A percentile compares a stretch with the other conserved stretches of the same genome.
These are phyloP conservation scores for Hymenoscyphus fructigenus DNA, from an alignment of 2,329 filamentous ascomycete genomes.

Conservation along the genomic window DNA sequence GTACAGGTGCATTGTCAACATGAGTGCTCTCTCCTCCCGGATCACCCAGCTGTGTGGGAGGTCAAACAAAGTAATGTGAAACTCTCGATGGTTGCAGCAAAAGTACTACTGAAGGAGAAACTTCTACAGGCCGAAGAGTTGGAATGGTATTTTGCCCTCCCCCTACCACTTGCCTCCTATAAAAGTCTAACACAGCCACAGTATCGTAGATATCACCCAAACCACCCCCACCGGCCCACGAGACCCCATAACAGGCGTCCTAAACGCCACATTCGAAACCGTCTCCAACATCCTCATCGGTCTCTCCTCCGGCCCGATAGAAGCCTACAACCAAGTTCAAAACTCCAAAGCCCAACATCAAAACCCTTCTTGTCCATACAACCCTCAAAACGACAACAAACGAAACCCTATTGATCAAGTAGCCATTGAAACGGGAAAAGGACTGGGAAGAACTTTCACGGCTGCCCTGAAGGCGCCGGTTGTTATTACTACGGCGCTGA, in stretches of 20 bases:
- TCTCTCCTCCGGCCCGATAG: slow-evolving; percentile 22
- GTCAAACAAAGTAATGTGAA: neutral
- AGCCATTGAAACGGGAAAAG: slow-evolving; percentile 21
- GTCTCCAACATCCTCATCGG: slow-evolving; percentile 22
- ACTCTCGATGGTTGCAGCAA: slow-evolving; percentile 20
- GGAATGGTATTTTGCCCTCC: slow-evolving; percentile 11
- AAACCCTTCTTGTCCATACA: neutral
- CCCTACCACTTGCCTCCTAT: too few relatives aligned
- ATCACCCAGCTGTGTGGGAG: slow-evolving; percentile 2
- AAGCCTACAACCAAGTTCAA: slow-evolving; percentile 18
- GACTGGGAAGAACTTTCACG: slow-evolving; percentile 26
- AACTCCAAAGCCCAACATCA: slow-evolving; percentile 14
- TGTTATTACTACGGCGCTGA: slow-evolving; percentile 57
- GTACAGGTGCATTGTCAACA: neutral
- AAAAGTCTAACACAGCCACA: neutral
- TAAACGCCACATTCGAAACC: slow-evolving; percentile 18
- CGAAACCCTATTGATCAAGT: slow-evolving; percentile 15
- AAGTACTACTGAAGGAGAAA: slow-evolving; percentile 14
- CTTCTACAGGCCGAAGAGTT: slow-evolving; percentile 12
- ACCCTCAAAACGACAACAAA: neutral
- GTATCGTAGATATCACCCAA: neutral
- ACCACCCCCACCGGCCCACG: slow-evolving; percentile 6
- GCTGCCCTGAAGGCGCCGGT: slow-evolving; percentile 27
- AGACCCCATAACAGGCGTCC: slow-evolving; percentile 23
- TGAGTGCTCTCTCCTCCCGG: slow-evolving; percentile 8